Conservation (phyloP, 2,329 filamentous ascomycete species). For the Aspergillus ochraceoroseus region DNA sequence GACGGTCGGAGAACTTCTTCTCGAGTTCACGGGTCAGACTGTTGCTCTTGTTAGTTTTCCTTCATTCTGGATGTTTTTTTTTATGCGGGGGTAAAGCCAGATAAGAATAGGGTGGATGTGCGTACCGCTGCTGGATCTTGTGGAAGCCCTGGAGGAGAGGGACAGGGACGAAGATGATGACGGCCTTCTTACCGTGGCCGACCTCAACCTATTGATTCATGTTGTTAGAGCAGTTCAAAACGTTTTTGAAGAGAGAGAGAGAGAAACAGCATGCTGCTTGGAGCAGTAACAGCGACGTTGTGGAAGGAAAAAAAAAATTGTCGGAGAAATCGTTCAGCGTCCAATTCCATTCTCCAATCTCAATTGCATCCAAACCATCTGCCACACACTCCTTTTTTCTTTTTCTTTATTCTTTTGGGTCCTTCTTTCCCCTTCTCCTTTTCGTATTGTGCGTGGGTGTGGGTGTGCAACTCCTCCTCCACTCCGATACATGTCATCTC, state of each 20-base stretch:
- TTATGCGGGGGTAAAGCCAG: neutral
- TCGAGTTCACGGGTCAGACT: conserved; percentile 99
- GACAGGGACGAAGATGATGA: conserved; percentile 99
- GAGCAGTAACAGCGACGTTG: no score
- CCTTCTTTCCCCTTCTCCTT: no score
- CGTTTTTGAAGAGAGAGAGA: neutral
- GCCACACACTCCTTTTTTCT: neutral
- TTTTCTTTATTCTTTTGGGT: neutral
- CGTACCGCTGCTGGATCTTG: conserved; percentile 99
- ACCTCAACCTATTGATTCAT: conserved; percentile 81
- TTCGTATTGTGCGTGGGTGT: no score
- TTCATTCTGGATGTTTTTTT: neutral
- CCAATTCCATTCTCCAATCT: no score
- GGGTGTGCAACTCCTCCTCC: no score
- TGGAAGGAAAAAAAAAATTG: no score
- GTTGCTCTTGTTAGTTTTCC: conserved; percentile 14
- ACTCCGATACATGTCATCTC: no score
- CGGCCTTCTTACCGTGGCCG: conserved; percentile 99
- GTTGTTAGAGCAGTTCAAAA: conserved; percentile 26
- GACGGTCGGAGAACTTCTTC: conserved; percentile 99
- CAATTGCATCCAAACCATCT: no score
- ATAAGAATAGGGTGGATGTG: neutral
- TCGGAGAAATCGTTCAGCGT: no score
- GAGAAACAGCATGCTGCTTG: no score
- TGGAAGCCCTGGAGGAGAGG: conserved; percentile 98